Base-by-base conservation (phyloP, 2,329 filamentous ascomycete genomes). In the Fusarium sacchari region DNA sequence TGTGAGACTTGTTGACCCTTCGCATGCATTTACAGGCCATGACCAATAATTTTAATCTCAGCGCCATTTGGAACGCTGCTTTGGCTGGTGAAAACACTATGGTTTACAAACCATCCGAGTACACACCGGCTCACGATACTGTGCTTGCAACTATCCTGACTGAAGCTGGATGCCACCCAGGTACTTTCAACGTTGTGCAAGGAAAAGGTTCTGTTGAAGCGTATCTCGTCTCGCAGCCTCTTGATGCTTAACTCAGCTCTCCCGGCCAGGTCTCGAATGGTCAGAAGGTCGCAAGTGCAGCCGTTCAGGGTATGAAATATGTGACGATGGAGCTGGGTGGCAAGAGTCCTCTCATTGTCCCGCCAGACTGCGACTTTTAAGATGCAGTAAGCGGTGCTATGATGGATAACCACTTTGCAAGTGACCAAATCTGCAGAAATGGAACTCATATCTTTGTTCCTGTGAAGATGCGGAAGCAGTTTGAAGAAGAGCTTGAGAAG, bases 331-430 rank as follows among this genome's bases (percentile, higher is more conserved):
- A 97, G 83, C 88, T 97, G 1, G 94, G 94, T 62, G 94, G 94
- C 58, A 97, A 97, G 84, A 94, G 91, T 69, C 93, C 94, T 3
- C 86, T 94, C 42, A 85, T 97, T 55, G 87, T 97, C 52, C 89
- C 97, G 3, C 93, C 93, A 3, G 94, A 96, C 78, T 93, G 93
- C n/a, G 89, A 94, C 59, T 82, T 96, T 30, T 91, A 93, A 52
- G 89, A 90, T 78, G 95, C 94, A 20, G 94, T 94, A 39, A 92
- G 97, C 78, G 92, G 93, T 36, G 94, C 94, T 72, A 95, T 97
- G 92, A 94, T 97, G 87, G 94, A 94, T 76, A 97, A 97, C 82
- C 97, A 97, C 84, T 97, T 93, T 86, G 94, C 92, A 76, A 93
- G 93, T 0, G 94, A 94, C 40, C 94, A 97, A 82, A 94, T 97